Evolutionary conservation across 2,329 filamentous ascomycete species (phyloP), one percentile per base, ranked within the genome.

Genomic region (Knufia petricola): DNA sequence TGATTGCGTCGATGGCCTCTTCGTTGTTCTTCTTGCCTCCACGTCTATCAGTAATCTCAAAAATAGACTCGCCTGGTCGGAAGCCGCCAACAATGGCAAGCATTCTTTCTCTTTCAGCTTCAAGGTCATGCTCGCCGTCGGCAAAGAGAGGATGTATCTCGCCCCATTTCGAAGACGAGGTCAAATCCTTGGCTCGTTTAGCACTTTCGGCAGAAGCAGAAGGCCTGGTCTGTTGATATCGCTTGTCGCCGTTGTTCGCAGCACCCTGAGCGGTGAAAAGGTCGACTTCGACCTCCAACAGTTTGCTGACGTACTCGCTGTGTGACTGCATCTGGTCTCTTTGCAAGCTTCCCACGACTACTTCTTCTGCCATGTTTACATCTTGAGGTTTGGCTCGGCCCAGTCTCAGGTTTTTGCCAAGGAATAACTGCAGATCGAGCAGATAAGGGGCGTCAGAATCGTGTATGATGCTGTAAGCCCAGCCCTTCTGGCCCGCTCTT

Each of bases 11-110:
- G 69, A 79, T 39, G 74, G 81, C 47, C 75, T 82, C 51, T 84
- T 87, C 63, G 76, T 82, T 63, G 78, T 78, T 60, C 83, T 77
- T 61, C 84, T 76, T 74, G 55, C 85, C 83, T 32, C 81, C 84
- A 52, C 82, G 78, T 57, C 83, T 80, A 4, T 85, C 85, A 55
- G 85, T 85, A 54, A 95, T 82, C 66, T 98, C 92, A 59, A 98
- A 98, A n/a, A 98, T 87, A 0, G 90, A 96, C 66, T 98, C 92
- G 37, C 82, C 75, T 0, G 94, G 92, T 58, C 87, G 80, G 69
- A 92, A 98, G 1, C 84, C 84, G 59, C 87, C 89, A 50, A 98
- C 87, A 50, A 82, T 79, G 26, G 87, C 87, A 24, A 98, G 72
- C 86, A 98, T 94, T 44, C 84, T 81, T 42, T 88, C 81, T 26